Conservation (phyloP, 805 yeast genomes). For the Hanseniaspora vineae region DNA sequence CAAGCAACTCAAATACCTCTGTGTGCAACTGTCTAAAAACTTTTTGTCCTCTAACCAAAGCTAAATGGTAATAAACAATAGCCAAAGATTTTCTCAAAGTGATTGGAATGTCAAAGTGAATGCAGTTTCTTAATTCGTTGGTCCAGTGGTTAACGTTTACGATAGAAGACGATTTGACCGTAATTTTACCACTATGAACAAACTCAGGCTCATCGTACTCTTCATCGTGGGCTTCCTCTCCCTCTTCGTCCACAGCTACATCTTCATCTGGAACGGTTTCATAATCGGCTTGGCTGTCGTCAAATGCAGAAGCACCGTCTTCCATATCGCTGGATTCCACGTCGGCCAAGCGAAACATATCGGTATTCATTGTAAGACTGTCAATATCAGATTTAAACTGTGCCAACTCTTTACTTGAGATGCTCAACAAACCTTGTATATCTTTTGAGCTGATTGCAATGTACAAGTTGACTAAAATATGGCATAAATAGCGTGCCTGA, state of each 20-base stretch:
- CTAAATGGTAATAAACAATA: slow-evolving; percentile 55
- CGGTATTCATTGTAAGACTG: slow-evolving; percentile 43
- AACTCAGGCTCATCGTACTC: slow-evolving; percentile 23
- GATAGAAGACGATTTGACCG: slow-evolving; percentile 59
- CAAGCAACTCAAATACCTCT: slow-evolving; percentile 45
- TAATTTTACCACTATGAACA: slow-evolving; percentile 40
- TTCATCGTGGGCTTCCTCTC: slow-evolving; percentile 15
- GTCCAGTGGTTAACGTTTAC: slow-evolving; percentile 77
- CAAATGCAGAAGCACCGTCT: slow-evolving; percentile 27
- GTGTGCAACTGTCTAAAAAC: slow-evolving; percentile 47
- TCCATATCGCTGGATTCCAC: slow-evolving; percentile 23
- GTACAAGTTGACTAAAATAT: slow-evolving; percentile 68
- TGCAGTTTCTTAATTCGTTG: slow-evolving; percentile 65
- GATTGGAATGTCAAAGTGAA: slow-evolving; percentile 66
- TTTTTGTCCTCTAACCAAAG: slow-evolving; percentile 61
- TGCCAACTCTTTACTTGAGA: slow-evolving; percentile 58
- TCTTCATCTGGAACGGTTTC: slow-evolving; percentile 32
- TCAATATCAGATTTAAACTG: slow-evolving; percentile 25
- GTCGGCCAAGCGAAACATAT: slow-evolving; percentile 25
- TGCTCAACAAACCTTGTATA: slow-evolving; percentile 53
- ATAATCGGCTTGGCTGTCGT: slow-evolving; percentile 23
- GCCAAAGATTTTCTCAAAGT: slow-evolving; percentile 46
- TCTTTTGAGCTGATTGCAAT: slow-evolving; percentile 67
- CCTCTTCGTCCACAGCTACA: slow-evolving; percentile 19
- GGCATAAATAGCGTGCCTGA: slow-evolving; percentile 60